Evolutionary conservation across 768 basidiomycete genomes (phyloP), one percentile per base, ranked within the genome.

Genomic region (Pluteus cervinus): DNA sequence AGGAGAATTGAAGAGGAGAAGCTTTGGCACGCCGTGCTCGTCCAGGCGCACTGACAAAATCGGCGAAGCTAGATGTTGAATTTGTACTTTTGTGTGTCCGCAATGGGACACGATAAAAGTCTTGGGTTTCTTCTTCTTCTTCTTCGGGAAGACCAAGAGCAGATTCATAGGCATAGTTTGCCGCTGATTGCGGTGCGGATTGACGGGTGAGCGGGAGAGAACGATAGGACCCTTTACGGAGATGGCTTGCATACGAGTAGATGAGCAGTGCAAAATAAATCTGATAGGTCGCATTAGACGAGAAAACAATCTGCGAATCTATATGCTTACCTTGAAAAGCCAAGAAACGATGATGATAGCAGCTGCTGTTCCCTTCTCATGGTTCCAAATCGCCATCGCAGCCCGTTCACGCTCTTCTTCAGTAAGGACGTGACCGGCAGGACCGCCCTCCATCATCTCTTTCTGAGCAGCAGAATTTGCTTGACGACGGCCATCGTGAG

Each of bases 171-270:
- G 64, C 55, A 17, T 59, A 49, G 41, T 54, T 48, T 36, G 58
- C 55, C 29, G 59, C 54, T 3, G 47, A 49, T 28, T 57, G 31
- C 36, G 56, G 41, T 39, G 58, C 23, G 43, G 57, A 39, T 37
- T 53, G 38, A 34, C 74, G 74, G 12, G 68, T 66, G 36, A 69
- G 64, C 9, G 86, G 81, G 29, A 99, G 78, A 10, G 81, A 67
- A 46, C 86, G 85, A 54, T 93, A 97, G 16, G 88, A 86, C 31
- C 91, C 88, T 51, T 84, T 84, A 30, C 92, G 86, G 37, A 98
- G 81, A 58, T 97, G 96, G 2, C 77, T 68, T 3, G 91, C 92
- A 57, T 87, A 97, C 10, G 94, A 97, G 61, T 98, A 99, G 21
- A 98, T 65, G 39, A 92, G 61, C 28, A 86, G 62, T 29, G 85